These are phyloP conservation scores for Scenedesmus sp. DNA, from an alignment of 163 green algal species.

Conservation along the genomic window DNA sequence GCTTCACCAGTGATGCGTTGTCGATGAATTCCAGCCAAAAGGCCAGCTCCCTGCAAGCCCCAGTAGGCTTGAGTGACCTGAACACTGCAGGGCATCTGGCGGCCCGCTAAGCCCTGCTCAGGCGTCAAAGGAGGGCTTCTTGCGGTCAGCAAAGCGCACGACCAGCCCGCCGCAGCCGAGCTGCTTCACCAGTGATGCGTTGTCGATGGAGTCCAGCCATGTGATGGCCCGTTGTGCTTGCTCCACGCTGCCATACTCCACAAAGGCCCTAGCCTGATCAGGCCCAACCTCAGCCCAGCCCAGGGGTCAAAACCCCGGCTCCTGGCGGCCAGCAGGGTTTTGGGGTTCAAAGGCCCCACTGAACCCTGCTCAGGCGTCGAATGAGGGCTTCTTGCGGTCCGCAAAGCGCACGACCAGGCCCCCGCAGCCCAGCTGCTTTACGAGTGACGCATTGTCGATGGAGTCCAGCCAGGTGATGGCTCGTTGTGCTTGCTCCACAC, in stretches of 20 bases:
- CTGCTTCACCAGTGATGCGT: constrained; percentile 47
- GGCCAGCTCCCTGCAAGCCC: no score
- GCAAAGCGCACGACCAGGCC: constrained; percentile 54
- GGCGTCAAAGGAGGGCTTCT: constrained; percentile 43
- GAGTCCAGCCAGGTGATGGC: constrained; percentile 54
- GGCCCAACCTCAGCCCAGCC: background rate
- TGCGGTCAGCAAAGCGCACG: constrained; percentile 53
- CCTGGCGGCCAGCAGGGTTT: background rate
- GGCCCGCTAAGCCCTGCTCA: background rate
- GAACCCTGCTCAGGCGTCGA: constrained; percentile 5
- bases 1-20: constrained; percentile 42
- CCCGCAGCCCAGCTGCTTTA: constrained; percentile 56
- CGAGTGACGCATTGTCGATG: constrained; percentile 49
- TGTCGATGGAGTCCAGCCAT: constrained; percentile 50
- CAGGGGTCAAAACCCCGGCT: background rate
- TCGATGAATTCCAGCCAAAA: constrained; percentile 46
- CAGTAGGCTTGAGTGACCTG: no score
- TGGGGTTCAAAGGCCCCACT: background rate
- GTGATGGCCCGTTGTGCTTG: constrained; percentile 36
- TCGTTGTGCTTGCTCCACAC: constrained; percentile 22
- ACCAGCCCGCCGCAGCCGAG: constrained; percentile 43
- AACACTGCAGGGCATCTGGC: background rate
- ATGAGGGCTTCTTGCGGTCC: constrained; percentile 49
- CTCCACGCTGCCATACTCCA: constrained; percentile 38
- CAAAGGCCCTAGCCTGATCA: constrained; percentile 19